Evolutionary conservation across 164 flowering plant species (phyloP), one percentile per base, ranked within the genome.

Genomic region (Nelumbo lutea): DNA sequence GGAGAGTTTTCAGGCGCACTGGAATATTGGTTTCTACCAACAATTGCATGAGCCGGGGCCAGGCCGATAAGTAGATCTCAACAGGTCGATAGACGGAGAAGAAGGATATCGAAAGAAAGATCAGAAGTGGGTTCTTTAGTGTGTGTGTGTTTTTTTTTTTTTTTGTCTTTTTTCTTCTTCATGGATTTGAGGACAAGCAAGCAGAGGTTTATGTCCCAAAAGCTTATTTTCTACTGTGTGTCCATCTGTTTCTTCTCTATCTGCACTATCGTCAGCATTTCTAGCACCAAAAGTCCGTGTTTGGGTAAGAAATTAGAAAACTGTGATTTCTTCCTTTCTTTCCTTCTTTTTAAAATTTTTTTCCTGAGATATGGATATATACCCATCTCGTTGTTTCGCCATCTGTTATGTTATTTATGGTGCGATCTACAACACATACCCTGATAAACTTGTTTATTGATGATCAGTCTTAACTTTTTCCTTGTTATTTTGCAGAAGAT

Each of bases 161-260:
- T 71, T 27, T 41, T 1, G 40, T 5, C 46, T 58, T 15, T 40
- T 46, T 3, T 27, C 46, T 41, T 42, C 67, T 69, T 66, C 64
- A 77, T 77, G 79, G 79, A 77, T 55, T 51, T 47, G 68, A 70
- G 68, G 60, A 73, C 48, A 56, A 67, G 58, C 42, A 73, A 50
- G 15, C 53, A 61, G 39, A 65, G 60, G 15, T 76, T 69, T 63
- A 60, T 68, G 14, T 51, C 47, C 44, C 52, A 61, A 47, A 65
- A 42, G 42, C 55, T 46, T 64, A 56, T 74, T 11, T 39, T 77
- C 59, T 68, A 27, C 77, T 68, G 56, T 14, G 2, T 77, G 68
- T 76, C 72, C 58, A 14, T 75, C 72, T 77, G 79, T 72, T 60
- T 80, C 62, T 65, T 80, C 76, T 83, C 81, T 48, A 50, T 72